These are phyloP conservation scores for Nannochloris sp. DNA, from an alignment of 139 green algal species.

Conservation along the genomic window DNA sequence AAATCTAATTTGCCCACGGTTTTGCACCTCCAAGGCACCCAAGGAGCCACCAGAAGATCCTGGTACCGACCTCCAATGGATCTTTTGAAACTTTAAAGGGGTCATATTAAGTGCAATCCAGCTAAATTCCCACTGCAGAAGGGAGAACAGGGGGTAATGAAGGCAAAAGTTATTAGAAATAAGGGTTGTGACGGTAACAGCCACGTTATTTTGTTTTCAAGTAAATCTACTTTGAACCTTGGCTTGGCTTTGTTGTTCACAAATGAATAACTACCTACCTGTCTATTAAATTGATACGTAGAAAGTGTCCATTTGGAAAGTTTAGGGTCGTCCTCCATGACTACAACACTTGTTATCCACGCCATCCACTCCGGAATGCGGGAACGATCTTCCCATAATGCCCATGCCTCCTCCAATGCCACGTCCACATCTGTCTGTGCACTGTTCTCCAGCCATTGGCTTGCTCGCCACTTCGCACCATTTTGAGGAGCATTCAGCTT, in stretches of 20 bases:
- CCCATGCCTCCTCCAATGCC: constrained; percentile 63
- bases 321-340: constrained; percentile 49
- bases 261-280: background rate
- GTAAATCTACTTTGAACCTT: no score
- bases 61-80: constrained; percentile 78
- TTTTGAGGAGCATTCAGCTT: background rate
- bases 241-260: no score
- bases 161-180: background rate
- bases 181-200: background rate
- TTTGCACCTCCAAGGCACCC: constrained; percentile 52
- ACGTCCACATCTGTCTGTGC: constrained; percentile 53
- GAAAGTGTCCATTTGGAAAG: constrained; percentile 73
- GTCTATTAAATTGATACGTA: constrained; percentile 70
- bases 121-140: constrained; percentile 66
- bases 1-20: constrained; percentile 73
- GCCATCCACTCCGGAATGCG: constrained; percentile 86
- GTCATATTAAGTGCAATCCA: constrained; percentile 80
- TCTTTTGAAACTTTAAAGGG: constrained; percentile 73
- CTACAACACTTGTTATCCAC: constrained; percentile 78
- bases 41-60: constrained; percentile 43
- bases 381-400: constrained; percentile 72
- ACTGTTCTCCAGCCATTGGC: constrained; percentile 61
- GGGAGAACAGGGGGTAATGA: background rate
- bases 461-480: background rate
- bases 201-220: background rate